These are phyloP conservation scores for Penicillium sp. DNA, from an alignment of 2,329 filamentous ascomycete genomes.

Conservation along the genomic window DNA sequence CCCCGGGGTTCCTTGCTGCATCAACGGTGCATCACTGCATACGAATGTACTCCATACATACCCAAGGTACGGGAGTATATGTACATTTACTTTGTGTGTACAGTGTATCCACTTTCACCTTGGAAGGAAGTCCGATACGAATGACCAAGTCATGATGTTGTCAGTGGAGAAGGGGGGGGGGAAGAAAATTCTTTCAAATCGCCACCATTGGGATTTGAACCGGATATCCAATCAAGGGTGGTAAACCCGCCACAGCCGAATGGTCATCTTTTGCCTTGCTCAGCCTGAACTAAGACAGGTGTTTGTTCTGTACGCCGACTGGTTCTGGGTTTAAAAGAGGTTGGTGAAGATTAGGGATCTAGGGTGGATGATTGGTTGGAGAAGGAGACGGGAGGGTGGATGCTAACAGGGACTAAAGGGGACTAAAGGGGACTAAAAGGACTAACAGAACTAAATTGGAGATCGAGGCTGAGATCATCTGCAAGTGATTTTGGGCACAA, in stretches of 20 bases:
- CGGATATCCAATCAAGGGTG: background rate
- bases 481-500: conserved; percentile 3
- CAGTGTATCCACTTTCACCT: background rate
- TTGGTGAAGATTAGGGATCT: conserved; percentile 12
- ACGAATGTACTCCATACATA: background rate
- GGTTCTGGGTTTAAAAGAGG: conserved; percentile 4
- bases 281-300: conserved; percentile 15
- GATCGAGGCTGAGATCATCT: conserved; percentile 4
- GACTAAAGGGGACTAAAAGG: background rate
- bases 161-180: background rate
- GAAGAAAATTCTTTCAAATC: background rate
- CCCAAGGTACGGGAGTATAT: background rate
- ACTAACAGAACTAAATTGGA: background rate
- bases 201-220: conserved; percentile 13
- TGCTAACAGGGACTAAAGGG: conserved; percentile 12
- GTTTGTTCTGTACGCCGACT: conserved; percentile 19
- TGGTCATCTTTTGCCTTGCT: conserved; percentile 13
- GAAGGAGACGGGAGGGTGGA: conserved; percentile 12
- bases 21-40: background rate
- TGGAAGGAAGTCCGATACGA: background rate
- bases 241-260: conserved; percentile 6
- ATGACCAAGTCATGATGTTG: conserved; percentile 4
- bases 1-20: background rate
- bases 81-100: background rate
- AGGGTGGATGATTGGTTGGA: conserved; percentile 17